Evolutionary conservation across 2,329 filamentous ascomycete genomes (phyloP).

Genomic region (Alternaria dauci): DNA sequence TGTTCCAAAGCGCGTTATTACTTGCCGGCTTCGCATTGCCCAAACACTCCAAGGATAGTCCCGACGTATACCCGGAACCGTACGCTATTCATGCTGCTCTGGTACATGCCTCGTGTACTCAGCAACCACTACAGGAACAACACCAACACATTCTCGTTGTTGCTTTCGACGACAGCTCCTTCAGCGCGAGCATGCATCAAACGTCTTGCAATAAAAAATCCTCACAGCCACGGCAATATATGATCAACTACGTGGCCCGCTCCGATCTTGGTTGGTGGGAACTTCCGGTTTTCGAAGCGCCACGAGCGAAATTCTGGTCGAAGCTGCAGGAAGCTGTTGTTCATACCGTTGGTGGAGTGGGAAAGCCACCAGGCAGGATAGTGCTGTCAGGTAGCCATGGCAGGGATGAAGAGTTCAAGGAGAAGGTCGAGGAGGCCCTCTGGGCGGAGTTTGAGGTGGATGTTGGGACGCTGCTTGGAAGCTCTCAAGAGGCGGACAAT

Average conservation of each 20-base stretch:
- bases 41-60: slow-evolving; percentile 1
- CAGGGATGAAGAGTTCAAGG: slow-evolving; percentile 30
- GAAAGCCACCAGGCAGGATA: slow-evolving; percentile 29
- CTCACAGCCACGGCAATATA: slow-evolving; percentile 14
- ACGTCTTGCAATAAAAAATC: slow-evolving; percentile 13
- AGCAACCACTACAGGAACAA: neutral
- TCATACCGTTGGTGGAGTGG: slow-evolving; percentile 16
- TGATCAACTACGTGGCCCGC: slow-evolving; percentile 18
- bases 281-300: slow-evolving; percentile 31
- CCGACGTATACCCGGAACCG: slow-evolving; percentile 25
- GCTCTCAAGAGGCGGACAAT: slow-evolving; percentile 15
- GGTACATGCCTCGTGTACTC: slow-evolving; percentile 4
- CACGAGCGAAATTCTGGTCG: slow-evolving; percentile 35
- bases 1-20: slow-evolving; percentile 29
- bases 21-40: slow-evolving; percentile 22
- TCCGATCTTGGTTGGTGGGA: slow-evolving; percentile 38
- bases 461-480: slow-evolving; percentile 23
- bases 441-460: slow-evolving; percentile 34
- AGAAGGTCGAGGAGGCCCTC: slow-evolving; percentile 29
- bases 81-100: slow-evolving; percentile 10
- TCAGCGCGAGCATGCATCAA: slow-evolving; percentile 30
- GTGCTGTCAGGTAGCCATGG: slow-evolving; percentile 36
- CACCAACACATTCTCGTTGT: slow-evolving; percentile 34
- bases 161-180: slow-evolving; percentile 38
- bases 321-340: slow-evolving; percentile 32